Evolutionary conservation across 441 rosid species (phyloP).

Genomic region (Adansonia grandidieri): DNA sequence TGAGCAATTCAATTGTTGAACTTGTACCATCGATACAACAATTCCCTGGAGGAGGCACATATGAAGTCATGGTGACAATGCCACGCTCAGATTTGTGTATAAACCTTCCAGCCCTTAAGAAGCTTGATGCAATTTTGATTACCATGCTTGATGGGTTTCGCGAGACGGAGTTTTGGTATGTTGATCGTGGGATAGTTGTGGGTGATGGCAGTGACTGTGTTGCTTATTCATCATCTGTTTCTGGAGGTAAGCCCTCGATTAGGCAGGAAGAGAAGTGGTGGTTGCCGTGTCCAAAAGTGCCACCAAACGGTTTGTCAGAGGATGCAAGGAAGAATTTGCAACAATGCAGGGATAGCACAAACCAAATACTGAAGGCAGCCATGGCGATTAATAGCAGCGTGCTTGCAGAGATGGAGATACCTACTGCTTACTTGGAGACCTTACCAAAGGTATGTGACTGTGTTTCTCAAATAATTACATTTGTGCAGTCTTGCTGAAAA

Average conservation of each 20-base stretch:
- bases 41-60: slow-evolving; percentile 93
- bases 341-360: slow-evolving; percentile 85
- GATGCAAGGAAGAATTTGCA: slow-evolving; percentile 81
- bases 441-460: slow-evolving; percentile 72
- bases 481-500: not conserved
- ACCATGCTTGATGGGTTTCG: slow-evolving; percentile 77
- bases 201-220: slow-evolving; percentile 62
- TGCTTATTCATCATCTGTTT: slow-evolving; percentile 48
- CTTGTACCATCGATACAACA: slow-evolving; percentile 91
- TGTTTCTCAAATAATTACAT: not conserved
- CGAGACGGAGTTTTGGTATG: slow-evolving; percentile 84
- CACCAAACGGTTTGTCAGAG: slow-evolving; percentile 71
- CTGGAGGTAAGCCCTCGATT: slow-evolving; percentile 62
- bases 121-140: slow-evolving; percentile 89
- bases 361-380: slow-evolving; percentile 94
- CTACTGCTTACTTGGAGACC: slow-evolving; percentile 76
- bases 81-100: slow-evolving; percentile 85
- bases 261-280: slow-evolving; percentile 99
- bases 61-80: slow-evolving; percentile 87
- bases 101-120: slow-evolving; percentile 93
- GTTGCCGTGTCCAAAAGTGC: slow-evolving; percentile 93
- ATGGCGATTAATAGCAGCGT: slow-evolving; percentile 93
- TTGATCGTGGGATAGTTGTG: slow-evolving; percentile 79
- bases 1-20: slow-evolving; percentile 91
- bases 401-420: slow-evolving; percentile 93